Base-by-base conservation (phyloP, 2,329 filamentous ascomycete species). In the Fusarium sp. region DNA sequence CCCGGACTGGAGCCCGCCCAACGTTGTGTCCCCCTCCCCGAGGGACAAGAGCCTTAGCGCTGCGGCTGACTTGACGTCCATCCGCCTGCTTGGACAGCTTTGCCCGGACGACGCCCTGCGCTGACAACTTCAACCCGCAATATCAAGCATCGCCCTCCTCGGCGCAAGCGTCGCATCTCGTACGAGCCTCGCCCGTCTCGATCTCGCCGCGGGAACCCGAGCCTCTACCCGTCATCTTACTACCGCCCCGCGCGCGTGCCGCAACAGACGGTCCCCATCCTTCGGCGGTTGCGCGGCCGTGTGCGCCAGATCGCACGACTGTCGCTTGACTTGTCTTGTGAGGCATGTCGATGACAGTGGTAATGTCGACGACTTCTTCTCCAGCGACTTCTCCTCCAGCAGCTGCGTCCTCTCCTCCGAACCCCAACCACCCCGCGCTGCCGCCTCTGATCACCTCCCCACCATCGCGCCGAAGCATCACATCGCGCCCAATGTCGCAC, bases 401-500 rank as follows among this genome's bases (percentile, higher is more conserved):
- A 79, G 82, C 85, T 71, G 79, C 84, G 47, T 85, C 86, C 62
- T 83, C 80, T 79, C 84, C 75, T 77, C 84, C 63, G 73, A 89
- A 88, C 80, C 82, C 88, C 66, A 88, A 86, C 76, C 88, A 88
- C 77, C 85, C 89, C 76, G 80, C 88, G 66, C 84, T 91, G 71
- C 86, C 89, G 70, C 89, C 89, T 42, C 81, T 91, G 71, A 87
- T 90, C 76, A 90, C 89, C 63, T 90, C 90, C 61, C 86, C 89
- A 67, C 84, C 86, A 63, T 81, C 87, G 73, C 91, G 89, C 79
- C 88, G 90, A 81, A 87, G 91, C 80, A 89, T 86, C 79, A 83
- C 90, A 68, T 88, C 92, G 78, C 79, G 91, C 77, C 92, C 94
- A 76, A 89, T 90, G 83, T 95, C 93, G 79, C 93, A 95, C 80